phyloP scores from a whole-genome alignment of 2,329 filamentous ascomycete species.

The Epichloe sibirici region DNA sequence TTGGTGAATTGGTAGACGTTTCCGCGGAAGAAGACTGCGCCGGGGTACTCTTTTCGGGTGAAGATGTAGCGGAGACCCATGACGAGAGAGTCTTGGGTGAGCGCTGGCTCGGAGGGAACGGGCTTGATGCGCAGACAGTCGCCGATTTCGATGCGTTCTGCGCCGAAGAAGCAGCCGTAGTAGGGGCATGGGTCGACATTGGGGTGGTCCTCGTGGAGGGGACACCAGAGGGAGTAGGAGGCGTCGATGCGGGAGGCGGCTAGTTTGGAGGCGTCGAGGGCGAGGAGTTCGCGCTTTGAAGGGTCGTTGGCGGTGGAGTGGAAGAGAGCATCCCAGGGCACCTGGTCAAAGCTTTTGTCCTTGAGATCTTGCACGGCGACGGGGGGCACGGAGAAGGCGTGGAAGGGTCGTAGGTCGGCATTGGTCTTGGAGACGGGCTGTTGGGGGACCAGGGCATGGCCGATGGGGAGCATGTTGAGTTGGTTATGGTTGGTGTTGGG shows the following conservation, averaged over 20 bases:
- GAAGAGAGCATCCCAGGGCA: conserved; percentile 30
- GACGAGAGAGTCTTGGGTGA: conserved; percentile 19
- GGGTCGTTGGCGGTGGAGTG: conserved; percentile 20
- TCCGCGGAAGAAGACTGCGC: conserved; percentile 27
- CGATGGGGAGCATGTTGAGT: conserved; percentile 29
- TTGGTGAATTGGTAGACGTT: conserved; percentile 26
- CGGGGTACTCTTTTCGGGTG: conserved; percentile 23
- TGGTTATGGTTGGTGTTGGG: conserved; percentile 14
- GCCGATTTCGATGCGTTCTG: conserved; percentile 34
- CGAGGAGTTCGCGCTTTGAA: conserved; percentile 28
- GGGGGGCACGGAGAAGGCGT: conserved; percentile 38
- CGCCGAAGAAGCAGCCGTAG: conserved; percentile 38
- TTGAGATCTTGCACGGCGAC: conserved; percentile 27
- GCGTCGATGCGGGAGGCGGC: conserved; percentile 36
- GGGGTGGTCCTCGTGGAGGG: conserved; percentile 17
- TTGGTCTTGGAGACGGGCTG: conserved; percentile 26
- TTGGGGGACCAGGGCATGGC: conserved; percentile 25
- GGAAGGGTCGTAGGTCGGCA: conserved; percentile 34
- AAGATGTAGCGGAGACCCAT: conserved; percentile 30
- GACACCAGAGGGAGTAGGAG: conserved; percentile 37
- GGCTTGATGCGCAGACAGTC: conserved; percentile 37
- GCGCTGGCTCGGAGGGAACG: conserved; percentile 23
- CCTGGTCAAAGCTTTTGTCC: conserved; percentile 27
- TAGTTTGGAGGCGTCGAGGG: conserved; percentile 39
- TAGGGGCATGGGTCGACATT: conserved; percentile 24